Conservation (phyloP, 768 basidiomycete species). For the Amanita muscaria region DNA sequence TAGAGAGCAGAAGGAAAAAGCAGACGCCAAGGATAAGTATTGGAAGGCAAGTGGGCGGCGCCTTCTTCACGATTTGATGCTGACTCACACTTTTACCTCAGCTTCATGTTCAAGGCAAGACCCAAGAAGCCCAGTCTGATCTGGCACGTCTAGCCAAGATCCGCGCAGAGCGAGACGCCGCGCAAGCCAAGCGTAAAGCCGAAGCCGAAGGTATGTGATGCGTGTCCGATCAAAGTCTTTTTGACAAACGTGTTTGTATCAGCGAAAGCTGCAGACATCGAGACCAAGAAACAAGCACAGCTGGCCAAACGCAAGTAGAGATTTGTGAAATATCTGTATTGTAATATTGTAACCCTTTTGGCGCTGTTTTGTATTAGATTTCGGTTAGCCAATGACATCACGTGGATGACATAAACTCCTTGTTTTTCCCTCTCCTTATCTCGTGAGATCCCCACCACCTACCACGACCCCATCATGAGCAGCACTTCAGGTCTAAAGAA, state of each 20-base stretch:
- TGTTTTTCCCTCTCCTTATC: too few species aligned
- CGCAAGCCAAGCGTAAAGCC: slow-evolving; percentile 80
- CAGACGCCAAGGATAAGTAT: slow-evolving; percentile 80
- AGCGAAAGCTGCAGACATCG: slow-evolving; percentile 61
- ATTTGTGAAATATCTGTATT: background rate
- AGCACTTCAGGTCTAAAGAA: slow-evolving; percentile 45
- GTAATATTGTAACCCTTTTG: too few species aligned
- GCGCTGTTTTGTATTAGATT: background rate
- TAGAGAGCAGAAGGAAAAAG: slow-evolving; percentile 89
- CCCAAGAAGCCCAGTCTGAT: slow-evolving; percentile 83
- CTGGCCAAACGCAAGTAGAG: slow-evolving; percentile 19
- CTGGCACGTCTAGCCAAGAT: slow-evolving; percentile 82
- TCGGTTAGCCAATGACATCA: background rate
- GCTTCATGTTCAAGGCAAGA: slow-evolving; percentile 79
- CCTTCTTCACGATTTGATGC: too few species aligned
- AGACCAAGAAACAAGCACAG: slow-evolving; percentile 50
- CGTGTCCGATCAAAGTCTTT: slow-evolving; percentile 9
- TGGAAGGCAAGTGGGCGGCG: slow-evolving; percentile 78
- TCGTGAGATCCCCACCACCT: background rate
- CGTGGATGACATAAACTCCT: background rate
- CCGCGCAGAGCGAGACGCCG: slow-evolving; percentile 78
- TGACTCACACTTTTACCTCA: slow-evolving; percentile 21
- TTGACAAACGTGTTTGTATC: background rate
- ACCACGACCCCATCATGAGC: slow-evolving; percentile 12
- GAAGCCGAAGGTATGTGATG: slow-evolving; percentile 81